Evolutionary conservation across 805 yeast genomes (phyloP).

Genomic region (Wickerhamia fluorescens): DNA sequence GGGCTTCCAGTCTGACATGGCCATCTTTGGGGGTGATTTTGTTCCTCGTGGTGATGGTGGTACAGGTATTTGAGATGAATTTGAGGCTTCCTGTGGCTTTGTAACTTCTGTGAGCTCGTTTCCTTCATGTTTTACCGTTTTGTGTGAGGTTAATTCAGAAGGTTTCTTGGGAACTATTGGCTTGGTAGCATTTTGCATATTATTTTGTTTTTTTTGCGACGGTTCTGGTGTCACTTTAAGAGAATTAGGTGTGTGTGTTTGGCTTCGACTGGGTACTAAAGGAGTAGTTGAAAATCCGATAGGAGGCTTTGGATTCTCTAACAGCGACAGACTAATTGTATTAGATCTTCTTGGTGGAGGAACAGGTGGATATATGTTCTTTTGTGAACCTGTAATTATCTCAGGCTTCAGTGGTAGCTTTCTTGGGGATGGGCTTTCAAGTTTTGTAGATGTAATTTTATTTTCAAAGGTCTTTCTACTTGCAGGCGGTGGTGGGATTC

Average conservation of each 20-base stretch:
- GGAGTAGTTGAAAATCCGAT: constrained; percentile 33
- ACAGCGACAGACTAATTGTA: too few relatives aligned
- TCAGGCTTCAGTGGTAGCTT: constrained; percentile 7
- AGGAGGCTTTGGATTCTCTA: constrained; percentile 14
- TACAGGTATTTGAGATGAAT: constrained; percentile 4
- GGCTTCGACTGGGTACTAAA: constrained; percentile 32
- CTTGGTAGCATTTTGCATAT: too few relatives aligned
- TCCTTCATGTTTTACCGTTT: constrained; percentile 5
- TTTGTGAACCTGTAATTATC: not conserved
- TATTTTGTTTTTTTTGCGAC: too few relatives aligned
- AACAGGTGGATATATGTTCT: constrained; percentile 7
- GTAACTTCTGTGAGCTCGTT: constrained; percentile 1
- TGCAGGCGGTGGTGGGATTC: constrained; percentile 26
- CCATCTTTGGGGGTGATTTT: constrained; percentile 7
- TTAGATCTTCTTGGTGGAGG: constrained; percentile 18
- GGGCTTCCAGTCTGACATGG: constrained; percentile 47
- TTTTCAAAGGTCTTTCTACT: constrained; percentile 9
- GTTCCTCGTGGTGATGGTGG: constrained; percentile 4
- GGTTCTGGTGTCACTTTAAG: too few relatives aligned
- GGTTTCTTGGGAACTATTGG: constrained; percentile 37
- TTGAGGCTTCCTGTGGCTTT: not conserved
- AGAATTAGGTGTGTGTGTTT: too few relatives aligned
- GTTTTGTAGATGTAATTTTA: too few relatives aligned
- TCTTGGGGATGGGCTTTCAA: constrained; percentile 2
- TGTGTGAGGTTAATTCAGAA: constrained; percentile 15